These are phyloP conservation scores for Pseudogymnoascus sp. DNA, from an alignment of 2,329 filamentous ascomycete species.

Conservation along the genomic window DNA sequence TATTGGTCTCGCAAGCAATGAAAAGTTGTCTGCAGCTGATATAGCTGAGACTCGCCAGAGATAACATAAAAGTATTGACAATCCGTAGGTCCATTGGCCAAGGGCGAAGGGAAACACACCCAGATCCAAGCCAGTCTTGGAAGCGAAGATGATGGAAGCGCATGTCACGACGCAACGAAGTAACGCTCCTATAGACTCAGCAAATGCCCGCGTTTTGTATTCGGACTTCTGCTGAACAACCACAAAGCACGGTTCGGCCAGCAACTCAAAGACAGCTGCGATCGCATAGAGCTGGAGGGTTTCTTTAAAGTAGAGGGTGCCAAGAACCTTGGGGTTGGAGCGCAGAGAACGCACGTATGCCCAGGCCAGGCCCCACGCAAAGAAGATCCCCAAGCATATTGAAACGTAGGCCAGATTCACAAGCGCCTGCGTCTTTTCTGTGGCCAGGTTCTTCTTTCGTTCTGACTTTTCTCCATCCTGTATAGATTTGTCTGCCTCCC, in stretches of 20 bases:
- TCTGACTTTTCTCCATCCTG: constrained; percentile 15
- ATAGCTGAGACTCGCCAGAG: constrained; percentile 49
- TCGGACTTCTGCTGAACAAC: constrained; percentile 74
- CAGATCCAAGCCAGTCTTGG: constrained; percentile 42
- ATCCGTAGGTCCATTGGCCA: constrained; percentile 73
- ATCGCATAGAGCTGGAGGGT: constrained; percentile 48
- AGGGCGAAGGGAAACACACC: constrained; percentile 84
- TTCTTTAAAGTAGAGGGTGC: constrained; percentile 54
- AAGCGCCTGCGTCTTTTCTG: constrained; percentile 56
- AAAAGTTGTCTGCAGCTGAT: constrained; percentile 54
- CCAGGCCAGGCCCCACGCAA: constrained; percentile 56
- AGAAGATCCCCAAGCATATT: constrained; percentile 56
- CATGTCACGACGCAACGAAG: constrained; percentile 70
- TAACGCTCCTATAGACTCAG: constrained; percentile 77
- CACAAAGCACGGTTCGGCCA: constrained; percentile 83
- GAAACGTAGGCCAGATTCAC: constrained; percentile 85
- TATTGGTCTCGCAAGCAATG: constrained; percentile 49
- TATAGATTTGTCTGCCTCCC: constrained; percentile 9
- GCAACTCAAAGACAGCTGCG: constrained; percentile 62
- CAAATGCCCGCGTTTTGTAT: constrained; percentile 70
- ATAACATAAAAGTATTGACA: constrained; percentile 64
- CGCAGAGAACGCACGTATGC: constrained; percentile 54
- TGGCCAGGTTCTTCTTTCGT: constrained; percentile 23
- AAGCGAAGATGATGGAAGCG: constrained; percentile 57
- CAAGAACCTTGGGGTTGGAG: constrained; percentile 39